Evolutionary conservation across 2,329 filamentous ascomycete genomes (phyloP).

Genomic region (Diaporthe helianthi): DNA sequence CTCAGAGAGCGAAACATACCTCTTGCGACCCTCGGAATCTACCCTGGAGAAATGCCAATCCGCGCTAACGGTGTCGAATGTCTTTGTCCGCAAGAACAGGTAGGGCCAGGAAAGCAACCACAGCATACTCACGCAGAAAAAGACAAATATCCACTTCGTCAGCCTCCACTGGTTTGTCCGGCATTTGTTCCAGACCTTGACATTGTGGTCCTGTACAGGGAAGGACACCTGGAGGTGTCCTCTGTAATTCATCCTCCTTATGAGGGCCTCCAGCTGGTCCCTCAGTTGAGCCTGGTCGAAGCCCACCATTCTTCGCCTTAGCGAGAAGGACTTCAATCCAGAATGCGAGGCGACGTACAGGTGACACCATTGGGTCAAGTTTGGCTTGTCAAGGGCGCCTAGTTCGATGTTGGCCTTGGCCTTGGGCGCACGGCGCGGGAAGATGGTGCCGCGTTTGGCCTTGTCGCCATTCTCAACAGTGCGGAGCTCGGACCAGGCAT

Average conservation of each 20-base stretch:
- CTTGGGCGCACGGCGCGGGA: slow-evolving; percentile 58
- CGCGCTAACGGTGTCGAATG: slow-evolving; percentile 68
- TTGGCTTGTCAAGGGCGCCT: slow-evolving; percentile 46
- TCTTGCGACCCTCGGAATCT: slow-evolving; percentile 45
- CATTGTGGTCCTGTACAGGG: slow-evolving; percentile 60
- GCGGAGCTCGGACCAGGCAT: slow-evolving; percentile 53
- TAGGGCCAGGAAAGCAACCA: slow-evolving; percentile 76
- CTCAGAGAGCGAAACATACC: slow-evolving; percentile 62
- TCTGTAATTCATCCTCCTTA: slow-evolving; percentile 71
- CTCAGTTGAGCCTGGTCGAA: slow-evolving; percentile 65
- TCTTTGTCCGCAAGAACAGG: slow-evolving; percentile 70
- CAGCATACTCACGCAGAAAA: slow-evolving; percentile 71
- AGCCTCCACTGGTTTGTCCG: slow-evolving; percentile 70
- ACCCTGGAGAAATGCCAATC: slow-evolving; percentile 64
- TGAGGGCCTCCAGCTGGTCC: slow-evolving; percentile 59
- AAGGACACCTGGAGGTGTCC: slow-evolving; percentile 67
- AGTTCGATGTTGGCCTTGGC: slow-evolving; percentile 49
- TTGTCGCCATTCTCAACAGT: slow-evolving; percentile 66
- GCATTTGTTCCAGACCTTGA: slow-evolving; percentile 70
- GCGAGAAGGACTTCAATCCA: slow-evolving; percentile 62
- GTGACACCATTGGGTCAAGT: slow-evolving; percentile 69
- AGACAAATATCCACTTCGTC: slow-evolving; percentile 66
- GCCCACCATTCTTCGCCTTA: slow-evolving; percentile 62
- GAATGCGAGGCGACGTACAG: slow-evolving; percentile 67
- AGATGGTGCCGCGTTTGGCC: slow-evolving; percentile 69